These are phyloP conservation scores for Dioszegia crocea DNA, from an alignment of 768 basidiomycete genomes.

Conservation along the genomic window DNA sequence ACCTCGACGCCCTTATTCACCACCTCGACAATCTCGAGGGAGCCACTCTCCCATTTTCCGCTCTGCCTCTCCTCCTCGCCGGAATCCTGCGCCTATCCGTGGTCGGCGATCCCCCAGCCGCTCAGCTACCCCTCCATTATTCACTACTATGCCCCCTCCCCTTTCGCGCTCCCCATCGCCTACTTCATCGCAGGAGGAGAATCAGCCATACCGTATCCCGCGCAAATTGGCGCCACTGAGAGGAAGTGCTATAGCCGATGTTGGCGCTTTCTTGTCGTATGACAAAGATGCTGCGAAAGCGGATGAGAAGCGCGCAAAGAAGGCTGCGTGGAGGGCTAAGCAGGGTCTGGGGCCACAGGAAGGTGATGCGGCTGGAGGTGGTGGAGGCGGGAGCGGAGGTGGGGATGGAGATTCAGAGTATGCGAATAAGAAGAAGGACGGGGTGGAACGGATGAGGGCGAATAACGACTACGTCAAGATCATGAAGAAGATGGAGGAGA, in stretches of 20 bases:
- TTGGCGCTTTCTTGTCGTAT: conserved; percentile 74
- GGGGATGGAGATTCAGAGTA: conserved; percentile 2
- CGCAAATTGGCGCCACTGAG: conserved; percentile 66
- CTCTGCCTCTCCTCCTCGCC: not conserved
- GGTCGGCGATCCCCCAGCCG: conserved; percentile 2
- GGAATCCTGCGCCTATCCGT: not conserved
- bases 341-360: conserved; percentile 46
- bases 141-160: conserved; percentile 12
- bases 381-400: not conserved
- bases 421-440: conserved; percentile 16
- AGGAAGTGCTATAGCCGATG: conserved; percentile 76
- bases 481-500: conserved; percentile 12
- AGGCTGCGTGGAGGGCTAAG: conserved; percentile 55
- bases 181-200: conserved; percentile 21
- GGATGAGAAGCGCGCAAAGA: conserved; percentile 67
- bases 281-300: conserved; percentile 64
- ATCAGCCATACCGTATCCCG: not conserved
- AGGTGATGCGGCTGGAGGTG: conserved; percentile 15
- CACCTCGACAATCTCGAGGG: not conserved
- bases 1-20: not conserved
- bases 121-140: conserved; percentile 9
- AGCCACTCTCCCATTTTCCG: conserved; percentile 2
- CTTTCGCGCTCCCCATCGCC: conserved; percentile 23
- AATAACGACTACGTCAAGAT: conserved; percentile 12
- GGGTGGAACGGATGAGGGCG: conserved; percentile 4